Evolutionary conservation across 2,329 filamentous ascomycete species (phyloP), one percentile per base, ranked within the genome.

Genomic region (Aureobasidium lini): DNA sequence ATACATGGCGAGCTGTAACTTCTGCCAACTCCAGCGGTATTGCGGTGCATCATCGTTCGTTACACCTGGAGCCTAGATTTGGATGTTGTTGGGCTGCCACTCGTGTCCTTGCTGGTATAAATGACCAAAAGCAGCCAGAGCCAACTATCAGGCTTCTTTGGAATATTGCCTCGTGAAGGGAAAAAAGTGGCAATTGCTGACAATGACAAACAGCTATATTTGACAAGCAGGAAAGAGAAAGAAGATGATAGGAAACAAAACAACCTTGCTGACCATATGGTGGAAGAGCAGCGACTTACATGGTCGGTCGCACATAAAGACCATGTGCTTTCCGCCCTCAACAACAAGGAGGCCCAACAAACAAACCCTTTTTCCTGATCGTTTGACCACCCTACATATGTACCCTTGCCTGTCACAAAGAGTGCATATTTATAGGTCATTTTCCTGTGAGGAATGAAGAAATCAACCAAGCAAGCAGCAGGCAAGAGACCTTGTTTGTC

Each of bases 251-350:
- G 6, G 11, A 34, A 54, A 50, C 16, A 9, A 49, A 53, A 42
- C 13, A 29, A 40, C 18, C 16, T 18, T 42, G 40, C 52, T 56
- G 52, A 56, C 52, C 7, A 29, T 2, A 31, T 46, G 23, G 37
- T 43, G 50, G 39, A 23, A 54, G 37, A 54, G 28, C 50, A 54
- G 28, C 28, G 29, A 54, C 37, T 54, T 43, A 54, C 40, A 28
- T 56, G 52, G 52, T 40, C 52, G 52, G 52, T 56, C 40, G 52
- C 52, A 56, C 52, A 13, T 29, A 56, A 34, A 37, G n/a, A n/a
- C 15, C 52, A 46, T 56, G 40, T 56, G 52, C 42, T 15, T 29
- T 39, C 23, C 34, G 28, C 39, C 31, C 23, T 16, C 7, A 31
- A 52, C 48, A 40, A 39, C 48, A 52, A 31, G 16, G 10, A 44